phyloP scores from a whole-genome alignment of 345 rosid genomes.

The Boechera divaricarpa region DNA sequence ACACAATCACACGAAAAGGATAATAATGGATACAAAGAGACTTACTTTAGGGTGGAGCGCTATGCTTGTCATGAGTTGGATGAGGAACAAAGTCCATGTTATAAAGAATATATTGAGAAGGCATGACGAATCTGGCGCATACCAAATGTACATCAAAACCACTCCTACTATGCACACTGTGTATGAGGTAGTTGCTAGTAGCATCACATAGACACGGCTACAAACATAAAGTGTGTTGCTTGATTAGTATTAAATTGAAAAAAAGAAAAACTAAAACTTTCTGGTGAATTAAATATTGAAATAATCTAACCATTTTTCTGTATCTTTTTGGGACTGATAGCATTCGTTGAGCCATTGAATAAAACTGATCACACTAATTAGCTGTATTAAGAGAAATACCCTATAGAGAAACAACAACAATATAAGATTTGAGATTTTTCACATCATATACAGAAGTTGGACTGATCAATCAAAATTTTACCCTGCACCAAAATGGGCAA shows the following conservation, averaged over 20 bases:
- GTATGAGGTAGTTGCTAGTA: slow-evolving; percentile 71
- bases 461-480: slow-evolving; percentile 45
- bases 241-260: slow-evolving; percentile 23
- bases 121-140: slow-evolving; percentile 81
- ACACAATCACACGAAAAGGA: background rate
- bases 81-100: slow-evolving; percentile 89
- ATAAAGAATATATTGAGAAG: slow-evolving; percentile 92
- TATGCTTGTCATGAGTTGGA: slow-evolving; percentile 92
- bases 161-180: slow-evolving; percentile 76
- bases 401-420: slow-evolving; percentile 51
- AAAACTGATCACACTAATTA: slow-evolving; percentile 90
- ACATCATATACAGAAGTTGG: slow-evolving; percentile 22
- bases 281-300: background rate
- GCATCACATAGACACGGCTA: slow-evolving; percentile 82
- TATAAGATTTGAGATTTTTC: slow-evolving; percentile 23
- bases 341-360: slow-evolving; percentile 84
- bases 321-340: slow-evolving; percentile 63
- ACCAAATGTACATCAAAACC: slow-evolving; percentile 95
- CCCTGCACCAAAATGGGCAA: slow-evolving; percentile 99
- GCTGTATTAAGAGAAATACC: slow-evolving; percentile 93
- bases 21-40: background rate
- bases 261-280: background rate
- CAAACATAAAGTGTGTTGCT: slow-evolving; percentile 36
- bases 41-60: slow-evolving; percentile 88
- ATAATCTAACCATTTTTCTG: slow-evolving; percentile 72